Percentiles rank a stretch among this genome's conserved stretches.
Conservation (phyloP, 495 filamentous ascomycete species). For the Xylaria curta region DNA sequence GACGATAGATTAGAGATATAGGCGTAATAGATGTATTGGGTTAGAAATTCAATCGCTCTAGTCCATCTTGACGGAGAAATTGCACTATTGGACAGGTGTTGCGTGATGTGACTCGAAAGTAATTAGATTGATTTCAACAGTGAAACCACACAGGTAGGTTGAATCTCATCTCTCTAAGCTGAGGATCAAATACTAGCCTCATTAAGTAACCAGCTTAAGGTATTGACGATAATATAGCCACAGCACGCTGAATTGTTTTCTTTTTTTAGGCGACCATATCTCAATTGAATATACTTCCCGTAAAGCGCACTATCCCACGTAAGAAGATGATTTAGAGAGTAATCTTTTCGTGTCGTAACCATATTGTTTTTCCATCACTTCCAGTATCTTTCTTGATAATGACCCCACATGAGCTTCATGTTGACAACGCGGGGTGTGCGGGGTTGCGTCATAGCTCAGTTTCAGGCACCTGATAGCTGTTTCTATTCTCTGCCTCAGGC, state of each 20-base stretch:
- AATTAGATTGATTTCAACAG: no score
- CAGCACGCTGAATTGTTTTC: no score
- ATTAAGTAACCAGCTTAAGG: not conserved
- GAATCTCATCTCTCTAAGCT: no score
- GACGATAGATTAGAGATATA: no score
- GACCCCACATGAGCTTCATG: slow-evolving; percentile 15
- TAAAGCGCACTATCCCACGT: no score
- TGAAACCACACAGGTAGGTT: no score
- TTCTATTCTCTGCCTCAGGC: not conserved
- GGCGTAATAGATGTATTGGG: not conserved
- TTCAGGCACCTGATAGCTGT: not conserved
- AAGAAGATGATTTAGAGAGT: no score
- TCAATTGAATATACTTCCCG: no score
- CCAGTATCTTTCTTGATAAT: not conserved
- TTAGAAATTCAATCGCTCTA: not conserved
- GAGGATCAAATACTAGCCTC: not conserved
- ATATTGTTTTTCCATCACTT: no score
- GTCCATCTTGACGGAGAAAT: not conserved
- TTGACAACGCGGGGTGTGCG: not conserved
- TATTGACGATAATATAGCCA: not conserved
- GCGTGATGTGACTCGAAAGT: not conserved
- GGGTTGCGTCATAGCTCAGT: slow-evolving; percentile 20
- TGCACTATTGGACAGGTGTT: not conserved
- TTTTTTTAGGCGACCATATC: no score
- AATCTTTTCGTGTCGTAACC: no score